These are phyloP conservation scores for Vachellia pachyceras DNA, from an alignment of 306 rosid species.

Conservation along the genomic window DNA sequence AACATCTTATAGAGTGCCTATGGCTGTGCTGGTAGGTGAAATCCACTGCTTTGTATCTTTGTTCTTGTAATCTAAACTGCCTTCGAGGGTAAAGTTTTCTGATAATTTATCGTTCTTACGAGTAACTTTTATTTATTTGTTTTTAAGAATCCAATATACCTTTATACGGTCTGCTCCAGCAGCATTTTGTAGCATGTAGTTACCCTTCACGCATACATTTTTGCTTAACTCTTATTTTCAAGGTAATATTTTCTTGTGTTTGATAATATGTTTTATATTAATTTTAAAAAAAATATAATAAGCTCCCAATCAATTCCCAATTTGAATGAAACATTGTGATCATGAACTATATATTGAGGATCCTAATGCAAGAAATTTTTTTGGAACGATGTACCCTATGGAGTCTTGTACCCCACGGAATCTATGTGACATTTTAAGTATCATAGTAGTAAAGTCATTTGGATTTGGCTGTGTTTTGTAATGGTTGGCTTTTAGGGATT, in stretches of 20 bases:
- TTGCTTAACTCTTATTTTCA: constrained; percentile 2
- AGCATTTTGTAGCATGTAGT: constrained; percentile 25
- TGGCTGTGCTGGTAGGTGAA: constrained; percentile 87
- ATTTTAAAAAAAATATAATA: constrained; percentile 20
- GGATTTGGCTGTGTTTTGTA: constrained; percentile 18
- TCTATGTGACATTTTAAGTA: constrained; percentile 23
- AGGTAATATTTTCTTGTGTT: constrained; percentile 15
- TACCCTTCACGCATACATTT: not conserved
- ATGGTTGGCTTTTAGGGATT: not conserved
- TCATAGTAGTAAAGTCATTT: constrained; percentile 17
- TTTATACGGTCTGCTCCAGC: constrained; percentile 5
- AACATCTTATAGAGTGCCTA: constrained; percentile 86
- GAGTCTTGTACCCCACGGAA: too few relatives aligned
- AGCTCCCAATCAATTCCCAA: not conserved
- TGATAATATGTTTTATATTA: constrained; percentile 14
- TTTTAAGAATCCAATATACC: not conserved
- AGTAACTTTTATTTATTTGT: constrained; percentile 9
- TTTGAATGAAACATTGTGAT: constrained; percentile 12
- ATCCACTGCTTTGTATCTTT: constrained; percentile 25
- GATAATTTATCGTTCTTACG: not conserved
- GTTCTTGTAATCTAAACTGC: not conserved
- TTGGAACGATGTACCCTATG: constrained; percentile 13
- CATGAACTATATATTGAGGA: not conserved
- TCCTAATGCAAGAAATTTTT: constrained; percentile 23
- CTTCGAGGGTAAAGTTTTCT: not conserved